Evolutionary conservation across 805 yeast species (phyloP).

Genomic region (Saturnispora diversa): DNA sequence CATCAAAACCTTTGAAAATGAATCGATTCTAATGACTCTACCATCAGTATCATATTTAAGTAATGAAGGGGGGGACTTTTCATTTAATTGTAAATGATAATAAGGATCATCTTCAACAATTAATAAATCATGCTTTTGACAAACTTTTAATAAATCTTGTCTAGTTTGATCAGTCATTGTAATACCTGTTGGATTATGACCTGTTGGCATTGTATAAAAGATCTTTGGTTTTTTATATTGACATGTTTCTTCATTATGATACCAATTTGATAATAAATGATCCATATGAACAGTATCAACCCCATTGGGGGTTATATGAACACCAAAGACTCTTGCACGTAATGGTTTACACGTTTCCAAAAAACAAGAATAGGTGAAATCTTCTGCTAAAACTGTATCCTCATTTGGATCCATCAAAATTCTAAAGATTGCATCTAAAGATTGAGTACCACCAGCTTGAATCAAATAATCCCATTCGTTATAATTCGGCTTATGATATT

Average conservation of each 20-base stretch:
- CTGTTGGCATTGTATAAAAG: constrained; percentile 66
- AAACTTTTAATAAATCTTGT: constrained; percentile 47
- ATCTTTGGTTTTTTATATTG: constrained; percentile 41
- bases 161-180: constrained; percentile 54
- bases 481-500: constrained; percentile 39
- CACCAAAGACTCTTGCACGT: constrained; percentile 61
- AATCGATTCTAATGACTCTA: constrained; percentile 67
- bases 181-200: constrained; percentile 82
- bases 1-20: constrained; percentile 70
- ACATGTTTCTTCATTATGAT: constrained; percentile 34
- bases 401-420: constrained; percentile 63
- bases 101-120: constrained; percentile 85
- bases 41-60: constrained; percentile 68
- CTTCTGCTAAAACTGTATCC: constrained; percentile 78
- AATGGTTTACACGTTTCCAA: constrained; percentile 72
- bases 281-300: constrained; percentile 66
- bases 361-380: constrained; percentile 76
- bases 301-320: constrained; percentile 73
- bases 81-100: constrained; percentile 58
- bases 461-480: constrained; percentile 62
- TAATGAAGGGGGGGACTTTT: constrained; percentile 48
- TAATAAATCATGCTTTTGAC: constrained; percentile 59
- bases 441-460: constrained; percentile 83
- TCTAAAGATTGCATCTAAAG: constrained; percentile 78
- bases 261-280: constrained; percentile 59